Percentiles rank a stretch among this genome's conserved stretches.
phyloP scores from a whole-genome alignment of 1,139 yeast genomes.

The Candida smagusa region DNA sequence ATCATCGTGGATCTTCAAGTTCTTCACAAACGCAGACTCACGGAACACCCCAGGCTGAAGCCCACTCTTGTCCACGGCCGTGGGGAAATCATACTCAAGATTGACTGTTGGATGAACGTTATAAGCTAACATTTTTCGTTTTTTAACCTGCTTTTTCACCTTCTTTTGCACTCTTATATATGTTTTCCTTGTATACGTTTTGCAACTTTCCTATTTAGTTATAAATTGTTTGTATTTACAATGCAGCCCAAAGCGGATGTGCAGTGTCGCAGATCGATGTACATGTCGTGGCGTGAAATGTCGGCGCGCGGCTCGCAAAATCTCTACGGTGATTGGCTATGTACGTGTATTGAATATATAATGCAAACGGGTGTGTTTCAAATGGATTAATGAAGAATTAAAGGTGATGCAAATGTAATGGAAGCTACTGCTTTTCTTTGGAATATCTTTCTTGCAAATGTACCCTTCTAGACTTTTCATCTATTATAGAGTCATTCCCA shows the following conservation, averaged over 20 bases:
- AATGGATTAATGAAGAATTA: too few species aligned
- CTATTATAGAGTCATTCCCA: slow-evolving; percentile 40
- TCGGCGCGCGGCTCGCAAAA: too few species aligned
- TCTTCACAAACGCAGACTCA: slow-evolving; percentile 21
- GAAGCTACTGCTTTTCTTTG: background rate
- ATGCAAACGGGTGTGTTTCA: too few species aligned
- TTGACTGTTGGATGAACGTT: slow-evolving; percentile 14
- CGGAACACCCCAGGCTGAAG: slow-evolving; percentile 9
- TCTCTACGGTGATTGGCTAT: too few species aligned
- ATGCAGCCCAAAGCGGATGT: background rate
- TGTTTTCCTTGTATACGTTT: background rate
- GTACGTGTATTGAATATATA: too few species aligned
- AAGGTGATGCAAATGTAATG: too few species aligned
- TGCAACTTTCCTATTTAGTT: slow-evolving; percentile 14
- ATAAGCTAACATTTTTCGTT: slow-evolving; percentile 5
- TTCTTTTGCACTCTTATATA: background rate
- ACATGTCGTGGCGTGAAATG: too few species aligned
- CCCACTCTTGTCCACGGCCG: background rate
- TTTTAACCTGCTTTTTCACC: background rate
- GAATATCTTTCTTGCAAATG: slow-evolving; percentile 7
- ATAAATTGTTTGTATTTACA: slow-evolving; percentile 21
- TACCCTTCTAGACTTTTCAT: slow-evolving; percentile 19
- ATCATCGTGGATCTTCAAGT: slow-evolving; percentile 22
- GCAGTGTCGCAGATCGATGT: too few species aligned
- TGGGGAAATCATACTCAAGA: slow-evolving; percentile 24